Evolutionary conservation across 495 filamentous ascomycete species (phyloP).

Genomic region (Venustampulla echinocandica): DNA sequence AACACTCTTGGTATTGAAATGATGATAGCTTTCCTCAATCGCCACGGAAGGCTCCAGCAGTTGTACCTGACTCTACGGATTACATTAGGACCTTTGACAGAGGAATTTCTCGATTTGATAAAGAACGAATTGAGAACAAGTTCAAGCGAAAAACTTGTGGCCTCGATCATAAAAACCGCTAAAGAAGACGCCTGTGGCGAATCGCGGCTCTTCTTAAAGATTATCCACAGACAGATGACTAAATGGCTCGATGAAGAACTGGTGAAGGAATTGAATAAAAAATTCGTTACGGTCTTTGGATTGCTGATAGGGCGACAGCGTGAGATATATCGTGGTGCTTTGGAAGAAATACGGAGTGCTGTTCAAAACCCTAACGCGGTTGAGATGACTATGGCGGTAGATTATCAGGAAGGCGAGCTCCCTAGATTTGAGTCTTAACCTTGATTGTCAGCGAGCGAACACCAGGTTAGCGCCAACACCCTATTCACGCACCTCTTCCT

Average conservation of each 20-base stretch:
- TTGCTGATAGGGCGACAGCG: not conserved
- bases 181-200: slow-evolving; percentile 1
- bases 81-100: not conserved
- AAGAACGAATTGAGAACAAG: not conserved
- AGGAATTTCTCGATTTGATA: not conserved
- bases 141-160: slow-evolving; percentile 1
- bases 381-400: not conserved
- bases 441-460: slow-evolving; percentile 3
- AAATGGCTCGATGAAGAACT: not conserved
- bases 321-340: not conserved
- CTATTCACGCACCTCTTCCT: not conserved
- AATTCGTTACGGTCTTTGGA: not conserved
- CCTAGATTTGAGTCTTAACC: not conserved
- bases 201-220: not conserved
- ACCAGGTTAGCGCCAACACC: not conserved
- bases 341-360: not conserved
- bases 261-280: slow-evolving; percentile 1
- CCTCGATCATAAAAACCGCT: not conserved
- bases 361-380: slow-evolving; percentile 1
- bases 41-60: slow-evolving; percentile 1
- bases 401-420: slow-evolving; percentile 3
- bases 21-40: slow-evolving; percentile 1
- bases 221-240: not conserved
- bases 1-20: not conserved
- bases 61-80: not conserved